Evolutionary conservation across 371 early-diverging fungal species (phyloP).

Genomic region (Mucor velutinosus): DNA sequence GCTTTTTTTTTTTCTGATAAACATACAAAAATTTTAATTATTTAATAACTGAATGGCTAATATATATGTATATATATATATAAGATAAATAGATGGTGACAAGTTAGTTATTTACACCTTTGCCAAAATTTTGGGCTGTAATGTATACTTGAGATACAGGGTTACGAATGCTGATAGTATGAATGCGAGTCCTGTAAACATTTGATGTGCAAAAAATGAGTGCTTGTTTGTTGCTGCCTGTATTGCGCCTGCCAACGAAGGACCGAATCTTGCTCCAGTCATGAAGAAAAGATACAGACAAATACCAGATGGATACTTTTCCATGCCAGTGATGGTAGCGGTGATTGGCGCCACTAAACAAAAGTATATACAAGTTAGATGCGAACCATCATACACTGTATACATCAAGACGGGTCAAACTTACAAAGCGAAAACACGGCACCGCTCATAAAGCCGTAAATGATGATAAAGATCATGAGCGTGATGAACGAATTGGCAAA

Average conservation of each 20-base stretch:
- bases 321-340: constrained; percentile 35
- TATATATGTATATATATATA: neutral
- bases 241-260: constrained; percentile 41
- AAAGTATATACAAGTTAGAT: constrained; percentile 1
- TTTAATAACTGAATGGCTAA: neutral
- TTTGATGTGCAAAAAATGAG: constrained; percentile 38
- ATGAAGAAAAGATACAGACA: constrained; percentile 37
- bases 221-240: constrained; percentile 28
- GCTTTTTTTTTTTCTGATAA: too few species aligned
- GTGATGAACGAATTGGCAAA: constrained; percentile 48
- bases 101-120: constrained; percentile 10
- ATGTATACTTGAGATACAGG: constrained; percentile 24
- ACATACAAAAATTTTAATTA: neutral
- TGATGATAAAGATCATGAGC: constrained; percentile 53
- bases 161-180: constrained; percentile 32
- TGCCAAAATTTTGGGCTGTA: constrained; percentile 19
- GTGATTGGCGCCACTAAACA: constrained; percentile 46
- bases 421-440: constrained; percentile 41
- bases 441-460: constrained; percentile 66
- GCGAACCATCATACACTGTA: neutral
- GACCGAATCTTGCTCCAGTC: constrained; percentile 34
- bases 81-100: neutral
- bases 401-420: neutral
- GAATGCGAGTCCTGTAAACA: constrained; percentile 40
- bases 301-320: constrained; percentile 42